Base-by-base conservation (phyloP, 2,329 filamentous ascomycete genomes). In the Graphiopsis chlorocephala region DNA sequence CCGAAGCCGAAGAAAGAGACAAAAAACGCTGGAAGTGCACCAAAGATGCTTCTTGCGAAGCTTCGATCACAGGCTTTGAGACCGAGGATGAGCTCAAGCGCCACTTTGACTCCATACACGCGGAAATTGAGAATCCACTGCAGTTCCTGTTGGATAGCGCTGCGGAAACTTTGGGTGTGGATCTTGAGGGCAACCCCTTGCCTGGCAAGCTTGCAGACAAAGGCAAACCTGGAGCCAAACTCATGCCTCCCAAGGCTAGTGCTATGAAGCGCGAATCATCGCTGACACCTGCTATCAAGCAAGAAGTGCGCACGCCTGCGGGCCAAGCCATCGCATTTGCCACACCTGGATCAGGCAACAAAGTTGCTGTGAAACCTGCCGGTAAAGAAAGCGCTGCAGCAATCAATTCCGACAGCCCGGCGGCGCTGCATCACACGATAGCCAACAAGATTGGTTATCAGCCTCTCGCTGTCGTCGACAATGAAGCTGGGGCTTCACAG, bases 141-240 rank as follows among this genome's bases (percentile, higher is more conserved):
- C 78, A 82, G n/a, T 89, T 82, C 71, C 81, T 83, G 28, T 69
- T 88, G 7, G 82, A 85, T 7, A 83, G 80, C 48, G 78, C 85
- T 67, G 80, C 80, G 15, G 79, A 79, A 15, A 80, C 76, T 15
- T 71, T 81, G 14, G 77, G 78, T 45, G 74, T 86, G n/a, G 81
- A 85, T 56, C 74, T 81, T 61, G 80, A 83, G 58, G 78, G 78
- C 45, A 72, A 72, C 15, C 38, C 64, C n/a, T 31, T 68, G 25
- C 63, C 63, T n/a, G 64, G 53, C n/a, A 64, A 70, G 52, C 35
- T 20, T 25, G 45, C 57, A 17, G 63, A 56, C 26, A 67, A 68
- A 52, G n/a, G 64, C n/a, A 57, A 79, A 79, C n/a, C 65, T 35
- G 52, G 59, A 25, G 48, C 48, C 20, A 23, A 33, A 17, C 48